Evolutionary conservation across 2,329 filamentous ascomycete species (phyloP).

Genomic region (Colletotrichum tropicicola): DNA sequence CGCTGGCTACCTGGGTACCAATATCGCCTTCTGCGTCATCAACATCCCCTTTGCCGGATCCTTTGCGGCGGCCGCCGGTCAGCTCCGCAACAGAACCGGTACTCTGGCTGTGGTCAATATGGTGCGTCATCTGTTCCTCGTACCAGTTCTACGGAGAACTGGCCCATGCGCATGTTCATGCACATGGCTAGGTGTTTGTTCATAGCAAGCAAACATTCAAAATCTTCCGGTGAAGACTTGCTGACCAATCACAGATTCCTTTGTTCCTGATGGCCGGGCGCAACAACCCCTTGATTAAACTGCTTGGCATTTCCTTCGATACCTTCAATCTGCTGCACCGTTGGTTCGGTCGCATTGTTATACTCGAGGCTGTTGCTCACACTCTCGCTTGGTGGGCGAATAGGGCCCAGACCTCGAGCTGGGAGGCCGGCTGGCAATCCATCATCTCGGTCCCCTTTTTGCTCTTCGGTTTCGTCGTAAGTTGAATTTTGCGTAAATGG

Average conservation of each 20-base stretch:
- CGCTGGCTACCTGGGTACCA: constrained; percentile 66
- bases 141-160: background rate
- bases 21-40: constrained; percentile 79
- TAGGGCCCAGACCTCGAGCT: constrained; percentile 53
- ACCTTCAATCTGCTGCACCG: constrained; percentile 85
- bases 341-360: constrained; percentile 81
- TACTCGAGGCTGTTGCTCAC: constrained; percentile 75
- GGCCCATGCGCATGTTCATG: background rate
- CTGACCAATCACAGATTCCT: constrained; percentile 55
- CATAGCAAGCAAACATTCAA: background rate
- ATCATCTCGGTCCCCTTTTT: constrained; percentile 55
- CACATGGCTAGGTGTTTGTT: background rate
- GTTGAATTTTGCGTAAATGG: constrained; percentile 36
- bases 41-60: constrained; percentile 67
- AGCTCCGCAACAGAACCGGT: constrained; percentile 75
- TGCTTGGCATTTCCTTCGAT: constrained; percentile 80
- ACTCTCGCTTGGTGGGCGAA: constrained; percentile 66
- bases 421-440: constrained; percentile 51
- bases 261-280: constrained; percentile 78
- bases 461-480: constrained; percentile 71
- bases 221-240: constrained; percentile 15
- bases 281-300: constrained; percentile 80
- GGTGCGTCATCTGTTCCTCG: constrained; percentile 52
- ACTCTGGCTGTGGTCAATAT: constrained; percentile 79
- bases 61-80: constrained; percentile 52